A percentile compares a stretch with the other conserved stretches of the same genome.
phyloP scores from a whole-genome alignment of 129 eudicot genomes.

The Tagetes erecta region DNA sequence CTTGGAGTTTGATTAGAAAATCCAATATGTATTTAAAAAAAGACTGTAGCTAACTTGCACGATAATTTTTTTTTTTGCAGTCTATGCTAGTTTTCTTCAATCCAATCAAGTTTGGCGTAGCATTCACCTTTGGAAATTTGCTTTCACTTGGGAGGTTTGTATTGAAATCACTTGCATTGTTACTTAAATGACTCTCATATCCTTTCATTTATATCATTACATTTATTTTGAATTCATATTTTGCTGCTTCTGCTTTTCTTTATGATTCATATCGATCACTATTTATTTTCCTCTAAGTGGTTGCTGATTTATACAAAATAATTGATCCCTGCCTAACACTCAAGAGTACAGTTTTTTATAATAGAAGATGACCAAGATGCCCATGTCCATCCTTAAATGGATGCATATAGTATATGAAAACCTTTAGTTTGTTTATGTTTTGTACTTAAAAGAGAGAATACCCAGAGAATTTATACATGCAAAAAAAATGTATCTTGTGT shows the following conservation, averaged over 20 bases:
- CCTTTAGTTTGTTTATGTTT: neutral
- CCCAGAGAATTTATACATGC: neutral
- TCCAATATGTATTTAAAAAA: neutral
- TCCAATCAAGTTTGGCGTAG: slow-evolving; percentile 93
- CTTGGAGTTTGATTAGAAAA: slow-evolving; percentile 12
- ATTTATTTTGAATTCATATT: slow-evolving; percentile 3
- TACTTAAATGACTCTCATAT: neutral
- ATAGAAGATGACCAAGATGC: slow-evolving; percentile 9
- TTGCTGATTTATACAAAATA: neutral
- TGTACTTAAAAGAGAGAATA: slow-evolving; percentile 1
- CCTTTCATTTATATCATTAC: slow-evolving; percentile 4
- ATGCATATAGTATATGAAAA: neutral
- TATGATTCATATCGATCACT: neutral
- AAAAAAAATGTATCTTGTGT: neutral
- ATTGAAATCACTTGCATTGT: slow-evolving; percentile 11
- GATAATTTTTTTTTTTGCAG: slow-evolving; percentile 42
- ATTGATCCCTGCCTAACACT: neutral
- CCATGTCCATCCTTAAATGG: neutral
- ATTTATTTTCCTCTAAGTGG: neutral
- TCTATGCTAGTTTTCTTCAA: slow-evolving; percentile 96
- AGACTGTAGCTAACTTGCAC: slow-evolving; percentile 22
- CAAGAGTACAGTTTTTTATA: neutral
- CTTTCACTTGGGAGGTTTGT: slow-evolving; percentile 98
- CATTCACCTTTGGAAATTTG: slow-evolving; percentile 94
- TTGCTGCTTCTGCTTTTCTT: neutral